Percentiles rank a stretch among this genome's conserved stretches.
Conservation (phyloP, 2,329 filamentous ascomycete species). For the Emericellopsis atlantica region DNA sequence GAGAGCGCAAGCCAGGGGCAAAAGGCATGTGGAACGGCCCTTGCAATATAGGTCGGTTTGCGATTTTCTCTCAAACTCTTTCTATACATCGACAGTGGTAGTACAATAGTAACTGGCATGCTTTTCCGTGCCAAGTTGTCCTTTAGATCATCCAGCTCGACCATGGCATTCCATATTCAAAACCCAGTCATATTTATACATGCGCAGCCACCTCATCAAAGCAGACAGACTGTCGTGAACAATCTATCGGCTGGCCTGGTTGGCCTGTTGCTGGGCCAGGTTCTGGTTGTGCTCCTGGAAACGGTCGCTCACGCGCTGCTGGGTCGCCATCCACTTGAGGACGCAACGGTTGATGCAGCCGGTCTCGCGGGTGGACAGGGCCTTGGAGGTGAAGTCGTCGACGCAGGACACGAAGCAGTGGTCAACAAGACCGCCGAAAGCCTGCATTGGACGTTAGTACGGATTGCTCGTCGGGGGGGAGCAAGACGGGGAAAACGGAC, state of each 20-base stretch:
- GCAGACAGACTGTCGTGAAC: too few species aligned
- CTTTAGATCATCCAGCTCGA: too few species aligned
- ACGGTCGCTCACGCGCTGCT: constrained; percentile 79
- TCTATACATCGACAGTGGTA: too few species aligned
- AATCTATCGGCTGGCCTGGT: constrained; percentile 15
- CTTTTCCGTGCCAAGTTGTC: too few species aligned
- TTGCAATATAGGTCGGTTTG: too few species aligned
- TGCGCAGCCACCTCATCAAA: too few species aligned
- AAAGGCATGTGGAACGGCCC: too few species aligned
- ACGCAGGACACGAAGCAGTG: constrained; percentile 95
- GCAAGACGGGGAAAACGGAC: constrained; percentile 39
- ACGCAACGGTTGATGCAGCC: constrained; percentile 91
- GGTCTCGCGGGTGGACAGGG: constrained; percentile 75
- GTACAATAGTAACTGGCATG: too few species aligned
- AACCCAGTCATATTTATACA: too few species aligned
- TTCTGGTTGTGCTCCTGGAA: constrained; percentile 65
- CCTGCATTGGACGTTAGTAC: constrained; percentile 9
- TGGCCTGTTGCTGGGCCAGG: constrained; percentile 36
- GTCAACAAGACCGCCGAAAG: constrained; percentile 42
- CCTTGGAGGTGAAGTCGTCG: constrained; percentile 97
- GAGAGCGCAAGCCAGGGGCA: too few species aligned
- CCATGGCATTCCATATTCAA: too few species aligned
- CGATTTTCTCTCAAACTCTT: too few species aligned
- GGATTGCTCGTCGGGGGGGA: neutral
- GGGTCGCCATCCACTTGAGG: constrained; percentile 88